phyloP scores from a whole-genome alignment of 148 eudicot genomes.

The Cornus controversa region DNA sequence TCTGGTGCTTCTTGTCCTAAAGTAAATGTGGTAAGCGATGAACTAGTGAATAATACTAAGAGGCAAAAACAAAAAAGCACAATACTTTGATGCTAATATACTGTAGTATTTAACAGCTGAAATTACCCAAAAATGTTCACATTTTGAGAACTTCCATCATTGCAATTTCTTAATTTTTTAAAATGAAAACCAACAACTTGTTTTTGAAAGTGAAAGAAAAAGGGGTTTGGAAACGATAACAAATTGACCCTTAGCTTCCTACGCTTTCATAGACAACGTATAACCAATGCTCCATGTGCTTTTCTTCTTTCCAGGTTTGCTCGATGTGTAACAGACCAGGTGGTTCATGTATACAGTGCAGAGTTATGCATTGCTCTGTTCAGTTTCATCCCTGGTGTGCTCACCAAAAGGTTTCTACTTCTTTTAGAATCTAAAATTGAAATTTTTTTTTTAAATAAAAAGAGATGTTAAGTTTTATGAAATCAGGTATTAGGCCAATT shows the following conservation, averaged over 20 bases:
- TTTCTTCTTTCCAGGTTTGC: slow-evolving; percentile 38
- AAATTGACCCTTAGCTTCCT: background rate
- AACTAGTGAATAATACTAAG: background rate
- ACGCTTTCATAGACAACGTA: background rate
- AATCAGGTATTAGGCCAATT: background rate
- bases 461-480: background rate
- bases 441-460: background rate
- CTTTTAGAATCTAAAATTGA: background rate
- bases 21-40: slow-evolving; percentile 35
- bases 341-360: slow-evolving; percentile 51
- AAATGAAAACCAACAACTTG: background rate
- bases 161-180: background rate
- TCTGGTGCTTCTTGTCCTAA: slow-evolving; percentile 45
- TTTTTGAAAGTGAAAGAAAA: background rate
- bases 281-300: background rate
- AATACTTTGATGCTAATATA: background rate
- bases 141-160: background rate
- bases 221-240: background rate
- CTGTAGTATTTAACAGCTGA: background rate
- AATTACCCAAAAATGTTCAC: background rate
- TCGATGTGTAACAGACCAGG: slow-evolving; percentile 49
- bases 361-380: slow-evolving; percentile 34
- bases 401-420: slow-evolving; percentile 45
- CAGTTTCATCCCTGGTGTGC: slow-evolving; percentile 65
- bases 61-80: background rate